Percentiles rank a stretch among this genome's conserved stretches.
These are phyloP conservation scores for Capsicum rhomboideum DNA, from an alignment of 257 asterid genomes.

Conservation along the genomic window DNA sequence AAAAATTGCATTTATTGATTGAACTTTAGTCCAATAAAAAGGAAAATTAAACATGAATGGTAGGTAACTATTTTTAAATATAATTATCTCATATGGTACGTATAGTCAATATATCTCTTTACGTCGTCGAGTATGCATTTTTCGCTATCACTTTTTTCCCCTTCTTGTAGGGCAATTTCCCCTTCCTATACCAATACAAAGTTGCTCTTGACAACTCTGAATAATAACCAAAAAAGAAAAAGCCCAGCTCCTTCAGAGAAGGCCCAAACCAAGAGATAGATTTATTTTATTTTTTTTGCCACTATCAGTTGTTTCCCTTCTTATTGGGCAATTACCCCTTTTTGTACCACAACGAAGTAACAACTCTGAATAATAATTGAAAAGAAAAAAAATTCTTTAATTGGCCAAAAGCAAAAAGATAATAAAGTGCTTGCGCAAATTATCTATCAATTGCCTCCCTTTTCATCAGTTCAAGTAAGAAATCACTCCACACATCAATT, in stretches of 20 bases:
- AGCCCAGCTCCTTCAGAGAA: too few relatives aligned
- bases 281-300: neutral
- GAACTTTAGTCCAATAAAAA: too few relatives aligned
- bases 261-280: neutral
- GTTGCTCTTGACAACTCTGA: neutral
- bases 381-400: neutral
- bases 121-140: too few relatives aligned
- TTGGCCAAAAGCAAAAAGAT: neutral
- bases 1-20: too few relatives aligned
- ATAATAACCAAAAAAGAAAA: neutral
- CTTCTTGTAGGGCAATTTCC: neutral
- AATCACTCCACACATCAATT: conserved; percentile 52
- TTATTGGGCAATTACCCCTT: neutral
- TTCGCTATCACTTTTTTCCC: neutral
- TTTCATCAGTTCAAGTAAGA: conserved; percentile 36
- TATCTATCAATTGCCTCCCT: conserved; percentile 17
- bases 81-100: too few relatives aligned
- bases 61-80: too few relatives aligned
- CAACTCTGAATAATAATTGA: neutral
- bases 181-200: neutral
- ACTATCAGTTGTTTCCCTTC: neutral
- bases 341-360: neutral
- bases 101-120: too few relatives aligned
- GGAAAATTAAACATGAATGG: too few relatives aligned
- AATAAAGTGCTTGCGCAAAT: neutral